Evolutionary conservation across 208 protist genomes (phyloP).

Genomic region (Wallacemonas sp.): DNA sequence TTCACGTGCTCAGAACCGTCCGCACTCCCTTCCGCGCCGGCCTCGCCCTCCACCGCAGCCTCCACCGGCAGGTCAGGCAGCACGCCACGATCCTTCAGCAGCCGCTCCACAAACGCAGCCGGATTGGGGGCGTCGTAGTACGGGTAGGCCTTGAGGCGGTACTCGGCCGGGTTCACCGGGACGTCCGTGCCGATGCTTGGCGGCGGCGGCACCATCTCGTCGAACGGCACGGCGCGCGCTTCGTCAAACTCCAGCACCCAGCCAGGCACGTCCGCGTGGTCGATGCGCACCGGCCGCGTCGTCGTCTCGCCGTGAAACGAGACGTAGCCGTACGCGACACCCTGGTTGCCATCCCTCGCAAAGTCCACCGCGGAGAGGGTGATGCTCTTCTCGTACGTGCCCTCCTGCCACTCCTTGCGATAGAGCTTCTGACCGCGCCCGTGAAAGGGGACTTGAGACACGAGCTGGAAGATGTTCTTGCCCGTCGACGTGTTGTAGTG

Average conservation of each 20-base stretch:
- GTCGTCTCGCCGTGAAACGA: constrained; percentile 90
- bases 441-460: constrained; percentile 63
- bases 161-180: constrained; percentile 63
- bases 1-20: constrained; percentile 49
- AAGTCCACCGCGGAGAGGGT: constrained; percentile 85
- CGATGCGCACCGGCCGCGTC: constrained; percentile 71
- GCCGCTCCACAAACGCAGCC: constrained; percentile 79
- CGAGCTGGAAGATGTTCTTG: constrained; percentile 86
- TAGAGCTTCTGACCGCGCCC: constrained; percentile 80
- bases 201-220: constrained; percentile 65
- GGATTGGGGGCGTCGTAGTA: constrained; percentile 91
- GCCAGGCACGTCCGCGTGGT: constrained; percentile 71
- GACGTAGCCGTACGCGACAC: constrained; percentile 85
- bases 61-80: constrained; percentile 74
- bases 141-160: constrained; percentile 83
- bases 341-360: constrained; percentile 68
- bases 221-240: constrained; percentile 59
- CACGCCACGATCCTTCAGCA: constrained; percentile 88
- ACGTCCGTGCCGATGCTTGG: constrained; percentile 87
- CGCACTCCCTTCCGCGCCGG: background rate
- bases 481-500: constrained; percentile 87
- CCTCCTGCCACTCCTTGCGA: constrained; percentile 86
- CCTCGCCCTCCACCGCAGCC: constrained; percentile 24
- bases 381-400: constrained; percentile 89
- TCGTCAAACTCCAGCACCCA: constrained; percentile 75